Conservation (phyloP, 345 rosid genomes). For the Pistacia vera region DNA sequence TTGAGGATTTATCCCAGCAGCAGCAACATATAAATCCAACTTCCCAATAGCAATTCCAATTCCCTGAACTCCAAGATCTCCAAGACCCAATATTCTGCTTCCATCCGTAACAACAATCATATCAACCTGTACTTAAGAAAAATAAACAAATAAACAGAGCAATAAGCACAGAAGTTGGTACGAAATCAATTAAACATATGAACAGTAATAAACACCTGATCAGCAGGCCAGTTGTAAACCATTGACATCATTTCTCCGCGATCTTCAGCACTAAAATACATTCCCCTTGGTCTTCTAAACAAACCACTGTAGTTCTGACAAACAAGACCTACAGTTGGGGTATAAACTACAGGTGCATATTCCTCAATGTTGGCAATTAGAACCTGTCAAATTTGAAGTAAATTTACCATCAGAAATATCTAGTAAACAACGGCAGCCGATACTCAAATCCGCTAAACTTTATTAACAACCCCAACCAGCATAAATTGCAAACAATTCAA, state of each 20-base stretch:
- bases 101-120: constrained; percentile 99
- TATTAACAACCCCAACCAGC: background rate
- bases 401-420: background rate
- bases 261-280: constrained; percentile 94
- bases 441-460: background rate
- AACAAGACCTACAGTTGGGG: constrained; percentile 96
- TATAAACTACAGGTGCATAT: constrained; percentile 96
- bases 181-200: no score
- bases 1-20: constrained; percentile 99
- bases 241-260: constrained; percentile 99
- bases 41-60: constrained; percentile 95
- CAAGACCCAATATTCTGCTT: constrained; percentile 98
- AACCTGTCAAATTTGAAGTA: constrained; percentile 53
- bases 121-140: constrained; percentile 67
- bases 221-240: constrained; percentile 99
- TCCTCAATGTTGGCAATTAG: constrained; percentile 88
- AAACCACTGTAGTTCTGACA: constrained; percentile 95
- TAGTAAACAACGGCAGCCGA: background rate
- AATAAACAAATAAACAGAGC: background rate
- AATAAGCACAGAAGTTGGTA: background rate
- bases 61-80: constrained; percentile 98
- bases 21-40: constrained; percentile 96
- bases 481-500: background rate
- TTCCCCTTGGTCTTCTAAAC: constrained; percentile 98
- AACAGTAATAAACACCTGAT: constrained; percentile 59